Evolutionary conservation across 148 eudicot species (phyloP).

Genomic region (Nepenthes gracilis): DNA sequence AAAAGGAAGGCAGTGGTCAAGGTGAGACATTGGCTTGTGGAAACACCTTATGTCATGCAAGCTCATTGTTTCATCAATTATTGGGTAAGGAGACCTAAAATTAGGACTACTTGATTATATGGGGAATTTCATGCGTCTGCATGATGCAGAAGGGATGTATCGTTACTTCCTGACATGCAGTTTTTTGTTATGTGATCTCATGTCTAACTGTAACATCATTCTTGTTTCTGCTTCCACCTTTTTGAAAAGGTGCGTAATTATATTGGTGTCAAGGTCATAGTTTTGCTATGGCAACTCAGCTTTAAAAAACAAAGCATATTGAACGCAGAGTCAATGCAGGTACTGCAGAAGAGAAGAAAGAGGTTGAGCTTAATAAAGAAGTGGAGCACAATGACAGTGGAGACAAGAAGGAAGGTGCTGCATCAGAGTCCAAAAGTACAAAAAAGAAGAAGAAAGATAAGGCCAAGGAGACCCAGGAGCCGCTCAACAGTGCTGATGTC

Average conservation of each 20-base stretch:
- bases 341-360: slow-evolving; percentile 41
- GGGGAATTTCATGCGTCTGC: background rate
- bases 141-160: too few relatives aligned
- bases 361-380: slow-evolving; percentile 35
- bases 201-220: too few relatives aligned
- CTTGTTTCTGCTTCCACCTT: background rate
- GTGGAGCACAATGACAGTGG: slow-evolving; percentile 27
- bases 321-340: slow-evolving; percentile 15
- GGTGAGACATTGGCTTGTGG: slow-evolving; percentile 15
- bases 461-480: slow-evolving; percentile 43
- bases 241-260: background rate
- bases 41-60: background rate
- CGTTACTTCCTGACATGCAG: too few relatives aligned
- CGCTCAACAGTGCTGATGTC: slow-evolving; percentile 30
- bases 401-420: slow-evolving; percentile 45
- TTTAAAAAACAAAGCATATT: background rate
- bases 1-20: slow-evolving; percentile 31
- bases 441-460: slow-evolving; percentile 27
- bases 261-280: background rate
- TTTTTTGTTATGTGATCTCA: too few relatives aligned
- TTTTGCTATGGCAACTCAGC: background rate
- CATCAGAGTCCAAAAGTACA: slow-evolving; percentile 62
- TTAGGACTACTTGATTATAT: background rate
- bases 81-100: background rate
- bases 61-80: background rate